Base-by-base conservation (phyloP, 2,329 filamentous ascomycete species). In the Penicillium sp. region DNA sequence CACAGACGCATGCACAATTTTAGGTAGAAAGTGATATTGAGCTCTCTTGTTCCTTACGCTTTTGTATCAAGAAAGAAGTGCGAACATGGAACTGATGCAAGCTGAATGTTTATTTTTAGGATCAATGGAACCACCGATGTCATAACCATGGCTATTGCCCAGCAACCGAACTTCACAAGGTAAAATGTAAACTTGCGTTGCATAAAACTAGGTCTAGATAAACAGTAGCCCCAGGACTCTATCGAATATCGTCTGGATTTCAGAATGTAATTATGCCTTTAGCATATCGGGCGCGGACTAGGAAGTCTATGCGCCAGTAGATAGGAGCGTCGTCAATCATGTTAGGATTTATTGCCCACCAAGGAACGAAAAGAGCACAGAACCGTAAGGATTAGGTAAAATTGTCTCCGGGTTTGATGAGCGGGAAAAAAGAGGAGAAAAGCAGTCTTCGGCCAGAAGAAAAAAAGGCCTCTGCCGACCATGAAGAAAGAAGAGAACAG, bases 81-180 rank as follows among this genome's bases (percentile, higher is more conserved):
- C 27, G 27, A 30, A n/a, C n/a, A n/a, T n/a, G n/a, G 19, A 36
- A 10, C 23, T 19, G n/a, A 19, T 9, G n/a, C 6, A n/a, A 13
- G 11, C 11, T 44, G 27, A 8, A 7, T 18, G 9, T 16, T 35
- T 50, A 50, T 44, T 50, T 50, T 36, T 50, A 44, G 59, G 9
- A 27, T 23, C 27, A 6, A 32, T 26, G 18, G 47, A 45, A 58
- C 55, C 57, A 53, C 47, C 39, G 52, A 58, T 58, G 53, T 56
- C 53, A 60, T 57, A 47, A 27, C 58, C 60, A 50, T 45, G 53
- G 53, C n/a, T 48, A 8, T 35, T 13, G 19, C 11, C 44, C 19
- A 18, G n/a, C 13, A 19, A 35, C 11, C 19, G 26, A 13, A 7
- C 14, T 32, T 11, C 23, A 23, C n/a, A 34, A 4, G 14, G 32